phyloP scores from a whole-genome alignment of 106 monocot species.

The Vanilla planifolia region DNA sequence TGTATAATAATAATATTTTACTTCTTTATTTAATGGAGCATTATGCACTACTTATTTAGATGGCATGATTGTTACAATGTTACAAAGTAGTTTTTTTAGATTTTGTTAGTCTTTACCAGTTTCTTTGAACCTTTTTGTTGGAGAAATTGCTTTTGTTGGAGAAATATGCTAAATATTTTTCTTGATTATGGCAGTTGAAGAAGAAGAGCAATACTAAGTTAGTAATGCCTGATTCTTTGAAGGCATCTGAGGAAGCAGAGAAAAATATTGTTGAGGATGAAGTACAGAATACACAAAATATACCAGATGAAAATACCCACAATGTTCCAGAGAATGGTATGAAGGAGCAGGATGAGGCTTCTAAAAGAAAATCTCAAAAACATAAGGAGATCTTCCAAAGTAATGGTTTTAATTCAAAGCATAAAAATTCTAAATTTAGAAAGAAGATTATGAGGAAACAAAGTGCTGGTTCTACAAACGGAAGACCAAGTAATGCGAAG shows the following conservation, averaged over 20 bases:
- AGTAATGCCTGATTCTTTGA: constrained; percentile 16
- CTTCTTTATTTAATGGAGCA: too few species aligned
- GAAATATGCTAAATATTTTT: too few species aligned
- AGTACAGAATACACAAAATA: neutral
- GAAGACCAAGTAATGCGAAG: neutral
- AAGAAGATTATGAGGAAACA: constrained; percentile 6
- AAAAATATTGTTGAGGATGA: neutral
- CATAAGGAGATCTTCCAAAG: neutral
- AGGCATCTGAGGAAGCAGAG: constrained; percentile 2
- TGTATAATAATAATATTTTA: too few species aligned
- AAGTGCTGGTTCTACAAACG: constrained; percentile 5
- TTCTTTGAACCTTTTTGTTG: too few species aligned
- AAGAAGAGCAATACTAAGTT: constrained; percentile 82
- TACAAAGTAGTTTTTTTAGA: too few species aligned
- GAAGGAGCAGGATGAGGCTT: neutral
- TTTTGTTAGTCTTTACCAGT: too few species aligned
- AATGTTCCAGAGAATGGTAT: neutral
- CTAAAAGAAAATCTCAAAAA: neutral
- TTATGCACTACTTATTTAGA: too few species aligned
- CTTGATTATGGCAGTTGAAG: constrained; percentile 87
- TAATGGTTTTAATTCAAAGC: neutral
- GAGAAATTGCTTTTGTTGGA: too few species aligned
- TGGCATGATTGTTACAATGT: too few species aligned
- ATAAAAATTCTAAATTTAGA: neutral
- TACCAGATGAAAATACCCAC: neutral